These are phyloP conservation scores for Zasmidium angulare DNA, from an alignment of 2,329 filamentous ascomycete species.

Conservation along the genomic window DNA sequence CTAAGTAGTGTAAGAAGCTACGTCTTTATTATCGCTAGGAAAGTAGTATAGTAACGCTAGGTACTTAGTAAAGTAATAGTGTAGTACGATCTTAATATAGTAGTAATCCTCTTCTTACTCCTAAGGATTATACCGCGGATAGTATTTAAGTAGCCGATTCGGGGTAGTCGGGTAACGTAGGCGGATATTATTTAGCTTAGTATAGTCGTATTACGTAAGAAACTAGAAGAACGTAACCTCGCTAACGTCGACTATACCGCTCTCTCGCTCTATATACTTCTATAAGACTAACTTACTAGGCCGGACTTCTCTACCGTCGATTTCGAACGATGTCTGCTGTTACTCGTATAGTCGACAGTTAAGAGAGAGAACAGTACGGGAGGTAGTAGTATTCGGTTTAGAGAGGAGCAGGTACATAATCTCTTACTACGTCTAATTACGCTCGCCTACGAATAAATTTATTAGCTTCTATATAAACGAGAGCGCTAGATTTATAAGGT, in stretches of 20 bases:
- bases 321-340: too few relatives aligned
- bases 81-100: neutral
- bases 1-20: neutral
- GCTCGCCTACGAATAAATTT: too few relatives aligned
- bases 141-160: neutral
- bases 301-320: too few relatives aligned
- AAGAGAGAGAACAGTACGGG: too few relatives aligned
- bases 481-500: neutral
- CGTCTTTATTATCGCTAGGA: neutral
- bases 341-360: too few relatives aligned
- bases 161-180: neutral
- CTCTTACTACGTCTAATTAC: too few relatives aligned
- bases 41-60: neutral
- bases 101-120: neutral
- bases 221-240: neutral
- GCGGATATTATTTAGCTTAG: neutral
- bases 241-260: neutral
- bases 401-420: too few relatives aligned
- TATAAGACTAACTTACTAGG: too few relatives aligned
- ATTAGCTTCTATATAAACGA: too few relatives aligned
- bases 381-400: too few relatives aligned
- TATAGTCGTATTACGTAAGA: neutral
- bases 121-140: neutral
- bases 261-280: neutral
- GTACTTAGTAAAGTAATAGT: neutral